Base-by-base conservation (phyloP, 805 yeast species). In the Metschnikowia amazonensis region DNA sequence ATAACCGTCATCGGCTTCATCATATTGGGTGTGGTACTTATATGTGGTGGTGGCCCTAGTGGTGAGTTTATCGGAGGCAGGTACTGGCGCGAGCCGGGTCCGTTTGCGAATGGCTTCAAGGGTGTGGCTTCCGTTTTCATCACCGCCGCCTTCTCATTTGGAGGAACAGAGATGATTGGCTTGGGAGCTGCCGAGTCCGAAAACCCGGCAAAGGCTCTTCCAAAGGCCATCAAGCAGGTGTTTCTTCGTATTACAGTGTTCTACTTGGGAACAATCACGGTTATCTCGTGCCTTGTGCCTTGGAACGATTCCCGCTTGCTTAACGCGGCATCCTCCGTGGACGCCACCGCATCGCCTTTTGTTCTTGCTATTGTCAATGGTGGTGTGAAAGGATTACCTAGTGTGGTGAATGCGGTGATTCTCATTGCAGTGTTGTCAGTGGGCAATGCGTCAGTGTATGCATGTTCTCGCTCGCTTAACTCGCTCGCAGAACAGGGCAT, bases 401-500 rank as follows among this genome's bases (percentile, higher is more conserved):
- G 82, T 43, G 77, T 85, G 50, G 82, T 85, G 70, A 85, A 85
- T 60, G 87, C 81, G 17, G 88, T 84, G 35, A 83, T 85, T 53
- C 69, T 85, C 67, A 64, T 84, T 47, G 82, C 90, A 3, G 88
- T 85, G 23, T 64, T 83, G 45, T 84, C 89, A 6, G 90, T 70
- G 44, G 74, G 73, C 6, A 69, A 70, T 48, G 69, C 74, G 4
- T 70, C 74, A 6, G 72, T 70, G 6, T 70, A 65, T 45, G 75
- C 74, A 1, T 70, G 67, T 42, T 67, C 74, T 7, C 60, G 75
- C 52, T 69, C 74, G 5, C 63, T 65, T 31, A 57, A 68, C 30
- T 67, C 72, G 5, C 60, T 70, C 45, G 64, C 72, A 4, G 70
- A 69, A 55, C 73, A 69, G 49, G 70, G 70, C 2, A 57, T 67